These are phyloP conservation scores for Serendipita sp. DNA, from an alignment of 768 basidiomycete species.

Conservation along the genomic window DNA sequence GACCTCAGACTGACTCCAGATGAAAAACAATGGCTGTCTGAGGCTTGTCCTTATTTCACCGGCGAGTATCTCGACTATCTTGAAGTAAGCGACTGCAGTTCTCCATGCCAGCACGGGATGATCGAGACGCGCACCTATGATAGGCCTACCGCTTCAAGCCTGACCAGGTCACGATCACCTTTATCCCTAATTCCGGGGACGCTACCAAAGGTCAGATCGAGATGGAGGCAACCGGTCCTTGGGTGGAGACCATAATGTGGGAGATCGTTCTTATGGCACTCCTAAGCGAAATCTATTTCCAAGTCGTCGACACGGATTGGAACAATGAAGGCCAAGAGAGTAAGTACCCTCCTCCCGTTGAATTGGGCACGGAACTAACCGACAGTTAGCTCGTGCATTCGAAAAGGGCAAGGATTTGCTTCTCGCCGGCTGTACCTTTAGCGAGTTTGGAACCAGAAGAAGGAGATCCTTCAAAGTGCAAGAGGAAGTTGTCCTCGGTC, in stretches of 20 bases:
- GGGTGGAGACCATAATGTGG: constrained; percentile 82
- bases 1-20: constrained; percentile 39
- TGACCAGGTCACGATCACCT: constrained; percentile 50
- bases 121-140: neutral
- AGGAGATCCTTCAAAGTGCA: constrained; percentile 61
- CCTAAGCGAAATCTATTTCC: constrained; percentile 82
- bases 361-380: neutral
- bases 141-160: constrained; percentile 53
- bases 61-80: constrained; percentile 65
- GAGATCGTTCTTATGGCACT: constrained; percentile 92
- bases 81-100: constrained; percentile 13
- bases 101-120: constrained; percentile 16
- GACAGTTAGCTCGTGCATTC: constrained; percentile 48
- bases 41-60: constrained; percentile 60
- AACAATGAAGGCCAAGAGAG: constrained; percentile 67
- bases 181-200: constrained; percentile 38
- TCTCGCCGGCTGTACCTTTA: constrained; percentile 49
- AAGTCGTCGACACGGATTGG: constrained; percentile 64
- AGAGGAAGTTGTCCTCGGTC: constrained; percentile 53
- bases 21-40: constrained; percentile 53
- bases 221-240: constrained; percentile 56
- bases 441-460: constrained; percentile 79
- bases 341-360: constrained; percentile 18
- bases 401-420: constrained; percentile 53
- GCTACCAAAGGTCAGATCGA: constrained; percentile 43